Base-by-base conservation (phyloP, 257 asterid species). In the Echites panduratus region DNA sequence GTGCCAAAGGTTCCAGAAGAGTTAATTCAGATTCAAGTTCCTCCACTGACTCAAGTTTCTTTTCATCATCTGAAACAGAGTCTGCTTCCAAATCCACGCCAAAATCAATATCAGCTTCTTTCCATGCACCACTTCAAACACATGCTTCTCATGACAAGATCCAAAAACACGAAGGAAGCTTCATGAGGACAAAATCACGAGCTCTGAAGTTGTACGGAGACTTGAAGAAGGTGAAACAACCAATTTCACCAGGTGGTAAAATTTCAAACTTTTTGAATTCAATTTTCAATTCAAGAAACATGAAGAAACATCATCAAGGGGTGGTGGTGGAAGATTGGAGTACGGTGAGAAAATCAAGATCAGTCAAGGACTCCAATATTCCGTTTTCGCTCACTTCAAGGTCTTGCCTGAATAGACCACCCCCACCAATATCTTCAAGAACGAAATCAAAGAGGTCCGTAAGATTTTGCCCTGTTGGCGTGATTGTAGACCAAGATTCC, bases 381-480 rank as follows among this genome's bases (percentile, higher is more conserved):
- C 54, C 54, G 24, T 78, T 75, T 17, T 73, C 82, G 5, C 71
- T 76, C 10, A 66, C 86, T 27, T 82, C 90, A 10, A 79, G 84
- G 40, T 87, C 96, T 0, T 91, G 96, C 80, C 49, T 90, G 65
- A 86, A 78, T 71, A 88, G 83, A 61, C 73, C 73, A 70, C 72
- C 82, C 11, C 86, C 85, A 70, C 70, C 82, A 20, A 83, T 84
- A 0, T 82, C 88, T 16, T 76, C 88, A 0, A 79, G 85, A n/a
- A 77, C 79, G 8, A 89, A 87, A 77, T 83, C 93, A 4, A 88
- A 90, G 66, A 83, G 97, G 82, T 83, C 90, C 0, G 98, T 89
- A 12, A 87, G 88, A 75, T 93, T 93, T 68, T 85, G 91, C 83
- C 96, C 96, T 4, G 91, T 84, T 0, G 84, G 81, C 66, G 86